These are phyloP conservation scores for Xylariaceae sp. DNA, from an alignment of 2,329 filamentous ascomycete genomes.

Conservation along the genomic window DNA sequence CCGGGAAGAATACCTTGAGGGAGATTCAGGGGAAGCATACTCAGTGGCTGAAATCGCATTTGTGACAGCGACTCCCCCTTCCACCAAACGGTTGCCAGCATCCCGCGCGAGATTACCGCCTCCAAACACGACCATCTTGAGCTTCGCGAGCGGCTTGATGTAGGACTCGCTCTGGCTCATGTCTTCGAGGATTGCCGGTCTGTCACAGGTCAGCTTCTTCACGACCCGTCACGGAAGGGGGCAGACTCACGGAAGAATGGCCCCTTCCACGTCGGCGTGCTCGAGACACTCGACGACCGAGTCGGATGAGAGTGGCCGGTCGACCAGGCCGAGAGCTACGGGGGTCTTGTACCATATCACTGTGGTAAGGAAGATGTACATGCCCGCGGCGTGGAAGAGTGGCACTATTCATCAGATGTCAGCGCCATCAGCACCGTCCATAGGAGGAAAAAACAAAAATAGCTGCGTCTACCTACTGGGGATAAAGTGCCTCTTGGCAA, in stretches of 20 bases:
- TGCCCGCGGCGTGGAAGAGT: slow-evolving; percentile 20
- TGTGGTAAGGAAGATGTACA: slow-evolving; percentile 14
- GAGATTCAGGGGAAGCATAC: slow-evolving; percentile 21
- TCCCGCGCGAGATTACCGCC: slow-evolving; percentile 32
- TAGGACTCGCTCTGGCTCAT: slow-evolving; percentile 28
- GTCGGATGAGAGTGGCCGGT: slow-evolving; percentile 18
- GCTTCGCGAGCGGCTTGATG: slow-evolving; percentile 22
- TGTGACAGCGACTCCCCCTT: slow-evolving; percentile 24
- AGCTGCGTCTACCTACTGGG: slow-evolving; percentile 22
- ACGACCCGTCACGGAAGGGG: too few species aligned
- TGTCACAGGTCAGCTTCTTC: slow-evolving; percentile 18
- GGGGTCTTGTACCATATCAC: slow-evolving; percentile 13
- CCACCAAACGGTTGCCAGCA: slow-evolving; percentile 30
- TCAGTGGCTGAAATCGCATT: slow-evolving; percentile 37
- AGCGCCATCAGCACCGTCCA: too few species aligned
- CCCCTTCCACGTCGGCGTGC: slow-evolving; percentile 10
- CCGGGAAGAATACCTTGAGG: neutral
- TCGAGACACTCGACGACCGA: slow-evolving; percentile 12
- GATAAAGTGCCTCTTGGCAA: slow-evolving; percentile 7
- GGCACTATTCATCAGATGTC: slow-evolving; percentile 16
- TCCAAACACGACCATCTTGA: slow-evolving; percentile 28
- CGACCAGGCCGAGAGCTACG: slow-evolving; percentile 12
- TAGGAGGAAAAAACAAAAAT: too few species aligned
- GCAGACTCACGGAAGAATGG: slow-evolving; percentile 15
- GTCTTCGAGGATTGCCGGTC: slow-evolving; percentile 35